phyloP scores from a whole-genome alignment of 106 monocot genomes.

The Dactylorhiza incarnata region DNA sequence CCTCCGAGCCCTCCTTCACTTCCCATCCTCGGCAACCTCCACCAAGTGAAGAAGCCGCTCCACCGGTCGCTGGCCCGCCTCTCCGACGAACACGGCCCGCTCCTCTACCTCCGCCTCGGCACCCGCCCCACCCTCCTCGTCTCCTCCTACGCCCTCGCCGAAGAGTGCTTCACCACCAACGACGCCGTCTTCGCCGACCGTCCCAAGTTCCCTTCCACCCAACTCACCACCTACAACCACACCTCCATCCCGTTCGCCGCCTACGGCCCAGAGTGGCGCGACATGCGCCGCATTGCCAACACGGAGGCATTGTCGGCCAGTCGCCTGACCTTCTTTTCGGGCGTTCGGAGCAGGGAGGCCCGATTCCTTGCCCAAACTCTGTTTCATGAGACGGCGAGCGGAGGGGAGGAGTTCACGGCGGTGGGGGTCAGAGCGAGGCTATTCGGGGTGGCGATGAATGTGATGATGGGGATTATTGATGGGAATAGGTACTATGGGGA shows the following conservation, averaged over 20 bases:
- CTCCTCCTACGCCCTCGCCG: conserved; percentile 2
- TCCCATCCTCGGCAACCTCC: conserved; percentile 17
- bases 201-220: neutral
- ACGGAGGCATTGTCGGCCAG: neutral
- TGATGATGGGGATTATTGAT: conserved; percentile 18
- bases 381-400: neutral
- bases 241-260: neutral
- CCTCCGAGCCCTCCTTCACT: conserved; percentile 19
- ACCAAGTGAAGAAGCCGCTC: conserved; percentile 14
- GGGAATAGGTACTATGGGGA: conserved; percentile 16
- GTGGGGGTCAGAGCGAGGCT: conserved; percentile 16
- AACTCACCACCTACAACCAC: neutral
- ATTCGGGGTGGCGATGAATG: conserved; percentile 22
- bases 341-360: neutral
- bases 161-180: conserved; percentile 14
- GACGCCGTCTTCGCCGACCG: conserved; percentile 11
- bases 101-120: conserved; percentile 11
- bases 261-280: conserved; percentile 1
- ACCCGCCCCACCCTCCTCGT: conserved; percentile 9
- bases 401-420: neutral
- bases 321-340: conserved; percentile 2
- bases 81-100: conserved; percentile 7
- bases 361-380: neutral
- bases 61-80: conserved; percentile 14
- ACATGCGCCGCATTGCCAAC: neutral